Evolutionary conservation across 495 filamentous ascomycete genomes (phyloP), one percentile per base, ranked within the genome.

Genomic region (Aspergillus cristatus): DNA sequence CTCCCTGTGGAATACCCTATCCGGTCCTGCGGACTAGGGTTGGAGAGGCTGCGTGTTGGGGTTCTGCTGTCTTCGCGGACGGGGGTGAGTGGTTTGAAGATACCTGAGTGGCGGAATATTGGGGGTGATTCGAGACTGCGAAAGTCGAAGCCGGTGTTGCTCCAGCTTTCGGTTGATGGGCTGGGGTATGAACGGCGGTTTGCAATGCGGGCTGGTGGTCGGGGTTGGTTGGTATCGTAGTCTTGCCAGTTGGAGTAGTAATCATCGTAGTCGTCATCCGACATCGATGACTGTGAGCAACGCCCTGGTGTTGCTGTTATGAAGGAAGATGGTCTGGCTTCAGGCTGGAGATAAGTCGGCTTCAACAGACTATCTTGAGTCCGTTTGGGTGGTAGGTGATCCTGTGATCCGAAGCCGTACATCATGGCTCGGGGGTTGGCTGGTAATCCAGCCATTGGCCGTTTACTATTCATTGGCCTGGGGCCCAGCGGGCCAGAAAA

Each of bases 381-480:
- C 24, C 31, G 37, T 17, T 35, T 38, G 10, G 28, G 25, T 3
- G 37, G n/a, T 7, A 42, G 40, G 28, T 45, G 46, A 10, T 40
- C 41, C 7, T 48, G 45, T 20, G 40, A 33, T 30, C 40, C 41
- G 28, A 54, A 56, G 6, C 51, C 55, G 14, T 60, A 39, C 32
- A 55, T 50, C 37, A 62, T 41, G 31, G 62, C 60, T 26, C 62
- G 58, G 12, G 64, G 64, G 26, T 68, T 63, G 14, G 58, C 48
- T 4, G 63, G 63, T 6, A 69, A 32, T 7, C 65, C 65, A 31
- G 53, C 34, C 14, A 50, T 45, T 14, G 38, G 48, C 18, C 8
- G 22, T 45, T 43, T 37, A 41, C 16, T 33, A 15, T 35, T 16
- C 24, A n/a, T n/a, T n/a, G 35, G 43, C 12, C 35, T 26, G 13